These are phyloP conservation scores for Casuarina glauca DNA, from an alignment of 306 rosid genomes.

Conservation along the genomic window DNA sequence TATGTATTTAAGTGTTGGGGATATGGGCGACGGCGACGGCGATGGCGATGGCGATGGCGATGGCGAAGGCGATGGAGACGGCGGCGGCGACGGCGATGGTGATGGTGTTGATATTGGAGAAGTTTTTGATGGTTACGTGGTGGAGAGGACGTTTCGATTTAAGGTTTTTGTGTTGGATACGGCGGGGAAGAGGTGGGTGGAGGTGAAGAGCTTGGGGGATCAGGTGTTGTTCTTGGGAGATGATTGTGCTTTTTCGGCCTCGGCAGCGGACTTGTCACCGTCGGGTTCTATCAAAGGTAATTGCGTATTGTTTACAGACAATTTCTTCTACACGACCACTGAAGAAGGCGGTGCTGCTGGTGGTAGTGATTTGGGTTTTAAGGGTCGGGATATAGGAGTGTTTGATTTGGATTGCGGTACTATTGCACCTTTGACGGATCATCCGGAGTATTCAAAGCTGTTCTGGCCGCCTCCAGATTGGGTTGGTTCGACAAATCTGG, in stretches of 20 bases:
- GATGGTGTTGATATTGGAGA: constrained; percentile 1
- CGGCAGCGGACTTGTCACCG: constrained; percentile 38
- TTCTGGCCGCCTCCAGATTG: constrained; percentile 83
- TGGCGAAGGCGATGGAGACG: constrained; percentile 25
- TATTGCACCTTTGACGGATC: constrained; percentile 48
- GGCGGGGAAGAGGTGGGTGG: constrained; percentile 56
- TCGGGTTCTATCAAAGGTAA: constrained; percentile 43
- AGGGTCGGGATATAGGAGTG: constrained; percentile 50
- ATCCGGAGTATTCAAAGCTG: constrained; percentile 47
- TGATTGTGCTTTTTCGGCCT: constrained; percentile 64
- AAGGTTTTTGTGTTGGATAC: constrained; percentile 49
- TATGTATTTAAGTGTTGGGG: constrained; percentile 39
- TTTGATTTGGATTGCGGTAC: constrained; percentile 46
- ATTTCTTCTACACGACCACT: constrained; percentile 28
- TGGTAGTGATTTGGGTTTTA: constrained; percentile 13
- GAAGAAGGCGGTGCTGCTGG: constrained; percentile 28
- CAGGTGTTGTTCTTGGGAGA: constrained; percentile 73
- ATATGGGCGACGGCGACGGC: neutral
- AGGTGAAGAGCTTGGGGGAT: constrained; percentile 55
- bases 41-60: constrained; percentile 1
- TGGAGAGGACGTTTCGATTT: constrained; percentile 58
- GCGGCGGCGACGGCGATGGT: neutral
- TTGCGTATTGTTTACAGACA: constrained; percentile 61
- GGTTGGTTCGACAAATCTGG: constrained; percentile 29
- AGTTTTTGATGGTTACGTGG: constrained; percentile 27